Base-by-base conservation (phyloP, 202 grass and related monocot species). In the Setaria viridis region DNA sequence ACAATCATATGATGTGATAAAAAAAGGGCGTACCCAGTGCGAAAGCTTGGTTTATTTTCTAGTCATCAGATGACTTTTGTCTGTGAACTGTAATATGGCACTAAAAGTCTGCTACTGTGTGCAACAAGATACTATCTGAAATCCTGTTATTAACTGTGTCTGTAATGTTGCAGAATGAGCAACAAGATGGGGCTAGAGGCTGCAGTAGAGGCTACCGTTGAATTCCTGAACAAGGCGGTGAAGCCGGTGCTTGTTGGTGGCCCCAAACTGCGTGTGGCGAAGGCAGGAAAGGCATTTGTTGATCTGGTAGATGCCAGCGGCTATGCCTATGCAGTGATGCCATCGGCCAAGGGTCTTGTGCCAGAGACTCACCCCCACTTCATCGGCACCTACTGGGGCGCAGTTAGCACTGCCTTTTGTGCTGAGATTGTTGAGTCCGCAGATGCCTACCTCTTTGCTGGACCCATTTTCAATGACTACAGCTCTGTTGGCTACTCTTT, bases 381-480 rank as follows among this genome's bases (percentile, higher is more conserved):
- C 81, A 83, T 95, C 9, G 93, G 93, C 70, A 95, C 93, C 55
- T 95, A 95, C 81, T 95, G 93, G 93, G 93, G 93, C 3, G 88
- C 93, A 16, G 76, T 95, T n/a, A 95, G 93, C 48, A 95, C 91
- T 2, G 83, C 91, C 25, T 95, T 93, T 81, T 95, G 91, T 57
- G 84, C 90, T 1, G 90, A 95, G 85, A 95, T 95, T 25, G 80
- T 95, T 3, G 93, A 95, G 66, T 95, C 91, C 0, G 93, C 90
- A 3, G 93, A 95, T 42, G 90, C 88, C 54, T 93, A 95, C 72
- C 75, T 95, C 71, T 95, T 95, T 55, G 91, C 87, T 29, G 93
- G 93, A 43, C 93, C 93, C 77, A 89, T 95, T 77, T 95, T 95
- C 77, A 95, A 95, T 25, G 93, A 95, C 84, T 95, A 95, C 84